These are phyloP conservation scores for Geotrichum carabidarum DNA, from an alignment of 1,139 yeast species.

Conservation along the genomic window DNA sequence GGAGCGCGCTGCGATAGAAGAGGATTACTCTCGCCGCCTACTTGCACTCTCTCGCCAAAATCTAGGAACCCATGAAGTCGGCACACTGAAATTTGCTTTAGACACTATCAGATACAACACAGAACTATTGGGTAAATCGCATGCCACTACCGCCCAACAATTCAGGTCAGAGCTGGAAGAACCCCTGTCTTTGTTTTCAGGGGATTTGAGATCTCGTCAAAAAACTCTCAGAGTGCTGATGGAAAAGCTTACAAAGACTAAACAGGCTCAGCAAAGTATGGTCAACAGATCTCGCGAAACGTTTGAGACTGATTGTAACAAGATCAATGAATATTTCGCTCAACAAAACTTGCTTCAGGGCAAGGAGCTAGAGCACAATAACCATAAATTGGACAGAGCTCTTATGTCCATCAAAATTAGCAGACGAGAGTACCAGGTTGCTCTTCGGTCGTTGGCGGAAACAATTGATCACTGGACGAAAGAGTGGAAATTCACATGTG, in stretches of 20 bases:
- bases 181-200: conserved; percentile 43
- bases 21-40: conserved; percentile 55
- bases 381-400: conserved; percentile 56
- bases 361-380: conserved; percentile 64
- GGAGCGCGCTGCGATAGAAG: conserved; percentile 56
- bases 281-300: conserved; percentile 46
- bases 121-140: conserved; percentile 46
- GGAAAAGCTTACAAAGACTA: conserved; percentile 42
- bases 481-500: conserved; percentile 73
- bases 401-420: conserved; percentile 46
- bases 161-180: conserved; percentile 42
- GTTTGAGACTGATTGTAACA: conserved; percentile 56
- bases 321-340: conserved; percentile 54
- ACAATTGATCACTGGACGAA: conserved; percentile 64
- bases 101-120: conserved; percentile 58
- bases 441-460: conserved; percentile 57
- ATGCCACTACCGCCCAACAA: conserved; percentile 44
- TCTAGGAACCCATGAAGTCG: conserved; percentile 59
- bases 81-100: conserved; percentile 53
- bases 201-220: conserved; percentile 43
- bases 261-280: conserved; percentile 37
- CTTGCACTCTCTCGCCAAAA: conserved; percentile 45
- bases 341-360: conserved; percentile 74
- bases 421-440: conserved; percentile 55
- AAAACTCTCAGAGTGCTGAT: conserved; percentile 46